Base-by-base conservation (phyloP, 1,139 yeast species). In the Trichomonascaceae sp. region DNA sequence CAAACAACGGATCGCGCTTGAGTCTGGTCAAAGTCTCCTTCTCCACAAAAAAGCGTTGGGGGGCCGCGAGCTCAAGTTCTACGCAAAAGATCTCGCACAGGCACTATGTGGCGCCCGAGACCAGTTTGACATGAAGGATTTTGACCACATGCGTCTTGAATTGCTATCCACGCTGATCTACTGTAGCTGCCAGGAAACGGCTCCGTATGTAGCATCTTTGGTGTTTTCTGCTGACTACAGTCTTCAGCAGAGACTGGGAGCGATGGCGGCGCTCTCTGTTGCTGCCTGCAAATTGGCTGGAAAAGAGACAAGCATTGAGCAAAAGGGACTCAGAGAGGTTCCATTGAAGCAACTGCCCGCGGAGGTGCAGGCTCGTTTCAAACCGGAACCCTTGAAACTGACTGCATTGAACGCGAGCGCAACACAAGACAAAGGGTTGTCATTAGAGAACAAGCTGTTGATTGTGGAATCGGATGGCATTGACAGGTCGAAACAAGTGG, bases 151-250 rank as follows among this genome's bases (percentile, higher is more conserved):
- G 51, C 62, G 68, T 36, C 58, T 77, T 22, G 60, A 65, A 26
- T 59, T 69, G 22, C 45, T 78, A 52, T 62, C 73, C 11, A 67
- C 82, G 0, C 60, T 76, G 1, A 60, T 74, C 11, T 69, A 64
- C 0, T 52, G 72, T 2, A 59, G 58, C 32, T 75, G 79, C 2
- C 47, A 48, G 2, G 48, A 58, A 2, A 63, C 67, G 0, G 48
- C 61, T 0, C 44, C 57, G 0, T 61, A 59, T 35, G 41, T 74
- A 3, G 56, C 68, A 22, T 48, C 56, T 22, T 48, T 71, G 28
- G 56, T 76, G 18, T 55, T 65, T 3, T 54, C 64, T 0, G 85
- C 82, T 0, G 92, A 78, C 48, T 74, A 72, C 44, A 75, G 84
- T 0, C 56, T 78, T 14, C 77, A 73, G 42, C 76, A 71, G 41